Conservation (phyloP, 73 alveolate genomes). For the Paramecium bursaria region DNA sequence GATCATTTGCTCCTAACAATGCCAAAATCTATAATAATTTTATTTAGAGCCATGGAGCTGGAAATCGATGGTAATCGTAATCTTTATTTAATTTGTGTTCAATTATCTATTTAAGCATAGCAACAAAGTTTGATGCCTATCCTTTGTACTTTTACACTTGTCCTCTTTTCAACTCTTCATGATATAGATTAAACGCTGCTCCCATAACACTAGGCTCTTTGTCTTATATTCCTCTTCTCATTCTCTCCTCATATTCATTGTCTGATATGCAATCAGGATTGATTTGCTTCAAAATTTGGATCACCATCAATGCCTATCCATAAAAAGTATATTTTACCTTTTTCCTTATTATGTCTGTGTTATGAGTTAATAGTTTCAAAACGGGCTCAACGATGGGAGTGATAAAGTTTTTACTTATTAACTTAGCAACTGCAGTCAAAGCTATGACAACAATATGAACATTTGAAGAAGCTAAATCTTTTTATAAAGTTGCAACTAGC, state of each 20-base stretch:
- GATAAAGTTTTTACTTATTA: constrained; percentile 89
- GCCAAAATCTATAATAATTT: constrained; percentile 88
- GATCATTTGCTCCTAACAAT: constrained; percentile 94
- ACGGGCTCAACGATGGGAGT: constrained; percentile 91
- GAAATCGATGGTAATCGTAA: constrained; percentile 97
- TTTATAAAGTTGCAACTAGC: constrained; percentile 95
- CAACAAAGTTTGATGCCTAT: constrained; percentile 88
- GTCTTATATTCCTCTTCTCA: constrained; percentile 97
- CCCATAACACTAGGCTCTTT: constrained; percentile 98
- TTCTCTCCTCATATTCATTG: constrained; percentile 84
- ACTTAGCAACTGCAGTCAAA: constrained; percentile 83
- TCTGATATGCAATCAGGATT: constrained; percentile 76
- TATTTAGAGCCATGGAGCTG: constrained; percentile 99
- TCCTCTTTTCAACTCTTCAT: constrained; percentile 77
- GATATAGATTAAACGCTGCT: constrained; percentile 89
- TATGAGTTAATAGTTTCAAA: constrained; percentile 85
- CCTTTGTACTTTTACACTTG: constrained; percentile 88
- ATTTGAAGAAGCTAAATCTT: constrained; percentile 91
- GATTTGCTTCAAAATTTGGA: constrained; percentile 83
- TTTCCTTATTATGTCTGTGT: constrained; percentile 95
- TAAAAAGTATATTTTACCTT: constrained; percentile 69
- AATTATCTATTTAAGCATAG: constrained; percentile 83
- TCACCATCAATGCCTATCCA: constrained; percentile 90
- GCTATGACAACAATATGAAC: constrained; percentile 95
- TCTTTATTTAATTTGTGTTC: constrained; percentile 96